Evolutionary conservation across 73 alveolate species (phyloP), one percentile per base, ranked within the genome.

Genomic region (Paramecium bursaria): DNA sequence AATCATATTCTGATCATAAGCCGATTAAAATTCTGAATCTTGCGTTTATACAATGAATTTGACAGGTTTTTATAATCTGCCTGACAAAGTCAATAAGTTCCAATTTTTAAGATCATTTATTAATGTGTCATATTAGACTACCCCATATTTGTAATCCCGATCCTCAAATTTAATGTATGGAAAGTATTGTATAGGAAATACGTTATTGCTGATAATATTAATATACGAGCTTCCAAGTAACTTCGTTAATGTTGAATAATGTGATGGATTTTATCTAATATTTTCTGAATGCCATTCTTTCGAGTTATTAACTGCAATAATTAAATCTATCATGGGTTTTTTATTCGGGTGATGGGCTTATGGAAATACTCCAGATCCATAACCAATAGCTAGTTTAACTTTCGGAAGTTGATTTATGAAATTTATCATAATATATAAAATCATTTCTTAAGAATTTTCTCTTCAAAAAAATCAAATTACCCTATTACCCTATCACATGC

Each of bases 311-410:
- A 79, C 85, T 1, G 74, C 74, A 54, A 79, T 42, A 19, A 79
- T 79, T 27, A 79, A 31, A 54, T 79, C 85, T 3, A 79, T 79
- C 89, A 53, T 79, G 13, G 89, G 85, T 17, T 48, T 53, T 4
- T 79, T 42, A 39, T 79, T 30, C 21, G 74, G 51, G 13, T 79
- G 54, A 79, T 73, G 50, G 15, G 50, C 31, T 79, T 79, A 79
- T 14, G 73, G 51, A 31, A 49, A 46, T 1, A 79, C 89, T 53
- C 79, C 89, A 21, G 89, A 79, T 11, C 89, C 89, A 54, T 79
- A 79, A 25, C 79, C 89, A 79, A 79, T 53, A 10, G 74, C 49
- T n/a, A 79, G 46, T 23, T 54, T 82, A 19, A 49, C 39, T 29
- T 11, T 30, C 1, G 89, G 89, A 1, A 79, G 30, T 11, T 27